A percentile compares a stretch with the other conserved stretches of the same genome.
Conservation (phyloP, 192 early-diverging fungal genomes). For the Pilobolus umbonatus region DNA sequence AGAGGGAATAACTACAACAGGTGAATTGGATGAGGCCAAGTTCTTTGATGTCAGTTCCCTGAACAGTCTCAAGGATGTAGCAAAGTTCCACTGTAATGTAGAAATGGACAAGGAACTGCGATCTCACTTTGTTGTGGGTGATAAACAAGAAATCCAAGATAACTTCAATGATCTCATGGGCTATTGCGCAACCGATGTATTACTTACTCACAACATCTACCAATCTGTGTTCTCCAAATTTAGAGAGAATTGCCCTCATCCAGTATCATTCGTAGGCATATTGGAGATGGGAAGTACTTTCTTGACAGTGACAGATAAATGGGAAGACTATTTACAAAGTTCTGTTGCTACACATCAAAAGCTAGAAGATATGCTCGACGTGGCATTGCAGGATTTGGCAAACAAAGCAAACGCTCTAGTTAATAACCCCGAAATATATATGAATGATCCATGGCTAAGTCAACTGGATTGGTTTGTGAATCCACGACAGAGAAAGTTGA, state of each 20-base stretch:
- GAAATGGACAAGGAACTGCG: slow-evolving; percentile 62
- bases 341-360: slow-evolving; percentile 54
- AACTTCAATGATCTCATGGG: slow-evolving; percentile 63
- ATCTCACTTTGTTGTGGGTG: slow-evolving; percentile 54
- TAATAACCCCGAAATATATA: slow-evolving; percentile 30
- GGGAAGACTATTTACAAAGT: slow-evolving; percentile 65
- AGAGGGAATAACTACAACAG: slow-evolving; percentile 20
- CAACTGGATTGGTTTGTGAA: slow-evolving; percentile 71
- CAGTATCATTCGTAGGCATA: slow-evolving; percentile 89
- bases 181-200: slow-evolving; percentile 91
- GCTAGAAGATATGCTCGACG: slow-evolving; percentile 44
- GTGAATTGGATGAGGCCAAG: slow-evolving; percentile 15
- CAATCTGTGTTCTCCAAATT: slow-evolving; percentile 65
- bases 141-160: slow-evolving; percentile 53
- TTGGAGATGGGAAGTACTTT: slow-evolving; percentile 83
- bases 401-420: slow-evolving; percentile 21
- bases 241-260: slow-evolving; percentile 82
- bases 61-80: slow-evolving; percentile 76
- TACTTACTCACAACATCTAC: slow-evolving; percentile 70
- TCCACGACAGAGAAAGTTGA: slow-evolving; percentile 41
- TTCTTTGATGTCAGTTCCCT: slow-evolving; percentile 60
- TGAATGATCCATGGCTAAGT: slow-evolving; percentile 74
- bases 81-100: slow-evolving; percentile 70
- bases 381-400: slow-evolving; percentile 45
- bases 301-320: slow-evolving; percentile 74